Evolutionary conservation across 2,329 filamentous ascomycete species (phyloP), one percentile per base, ranked within the genome.

Genomic region (Pseudocercospora pini-densiflorae): DNA sequence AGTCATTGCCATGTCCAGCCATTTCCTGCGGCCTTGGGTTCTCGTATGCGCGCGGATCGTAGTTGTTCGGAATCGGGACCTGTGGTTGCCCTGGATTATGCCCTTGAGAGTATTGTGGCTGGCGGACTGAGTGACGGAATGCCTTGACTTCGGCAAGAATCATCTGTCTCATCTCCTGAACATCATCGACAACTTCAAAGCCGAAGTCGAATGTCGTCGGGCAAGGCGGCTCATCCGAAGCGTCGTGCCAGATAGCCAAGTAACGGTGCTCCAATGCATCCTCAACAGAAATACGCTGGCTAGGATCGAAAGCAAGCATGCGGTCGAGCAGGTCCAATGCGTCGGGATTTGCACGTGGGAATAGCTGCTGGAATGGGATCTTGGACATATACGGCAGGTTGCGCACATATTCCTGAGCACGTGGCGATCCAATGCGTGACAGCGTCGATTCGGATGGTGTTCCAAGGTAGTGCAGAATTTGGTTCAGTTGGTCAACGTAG

Each of bases 401-500:
- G 76, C 95, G 92, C 67, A 99, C 95, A 81, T 99, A 99, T 81
- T 99, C 95, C 81, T 98, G 95, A 16, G 95, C 95, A 71, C 95
- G 91, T 10, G 93, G 93, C 4, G 94, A 97, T 62, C 95, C 95
- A 77, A 99, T 99, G 71, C 95, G 92, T 27, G 89, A 90, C 21
- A 99, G 87, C 0, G 95, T 99, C 79, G 97, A 93, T 80, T 98
- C 94, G 77, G 94, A 97, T 47, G 95, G 95, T 1, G 94, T 99
- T 70, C 95, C 95, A 62, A 99, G 90, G 79, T 97, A 97, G 84
- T 98, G 94, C 63, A 99, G 87, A 77, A 99, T 99, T 83, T 99
- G 95, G 86, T 99, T 99, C 71, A 99, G 89, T 84, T 99, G 95
- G 82, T 99, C 95, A 80, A 99, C 95, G 77, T 99, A 99, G 83